phyloP scores from a whole-genome alignment of 495 filamentous ascomycete genomes.

The Hypoxylon subgilvum region DNA sequence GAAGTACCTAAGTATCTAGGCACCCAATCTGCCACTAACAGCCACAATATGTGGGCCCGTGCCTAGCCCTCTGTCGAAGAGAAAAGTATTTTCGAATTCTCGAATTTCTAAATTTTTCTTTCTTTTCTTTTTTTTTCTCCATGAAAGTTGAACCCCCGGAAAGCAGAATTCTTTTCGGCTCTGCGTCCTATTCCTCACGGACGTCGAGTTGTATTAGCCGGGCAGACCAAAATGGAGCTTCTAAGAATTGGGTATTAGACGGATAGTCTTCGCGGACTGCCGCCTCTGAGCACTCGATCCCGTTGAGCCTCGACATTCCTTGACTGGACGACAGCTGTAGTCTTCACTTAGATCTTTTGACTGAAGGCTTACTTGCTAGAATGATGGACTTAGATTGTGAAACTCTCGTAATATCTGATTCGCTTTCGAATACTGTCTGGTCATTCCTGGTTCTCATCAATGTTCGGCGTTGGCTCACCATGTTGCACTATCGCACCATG shows the following conservation, averaged over 20 bases:
- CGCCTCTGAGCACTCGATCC: slow-evolving; percentile 54
- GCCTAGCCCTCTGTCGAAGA: neutral
- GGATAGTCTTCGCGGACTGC: slow-evolving; percentile 26
- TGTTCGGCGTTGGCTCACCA: no score
- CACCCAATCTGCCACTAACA: slow-evolving; percentile 1
- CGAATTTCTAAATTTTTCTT: neutral
- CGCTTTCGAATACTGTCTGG: no score
- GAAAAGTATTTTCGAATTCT: slow-evolving; percentile 20
- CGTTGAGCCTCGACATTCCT: slow-evolving; percentile 58
- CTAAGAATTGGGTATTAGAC: slow-evolving; percentile 59
- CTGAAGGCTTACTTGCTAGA: no score
- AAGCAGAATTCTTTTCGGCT: slow-evolving; percentile 53
- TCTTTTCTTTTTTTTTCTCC: slow-evolving; percentile 41
- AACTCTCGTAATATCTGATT: no score
- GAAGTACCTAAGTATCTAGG: neutral
- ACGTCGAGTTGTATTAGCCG: slow-evolving; percentile 57
- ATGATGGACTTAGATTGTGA: no score
- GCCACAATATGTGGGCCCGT: slow-evolving; percentile 26
- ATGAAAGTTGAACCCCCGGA: slow-evolving; percentile 56
- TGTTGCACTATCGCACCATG: no score
- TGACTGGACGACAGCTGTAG: neutral
- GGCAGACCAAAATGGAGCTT: slow-evolving; percentile 55
- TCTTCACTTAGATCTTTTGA: neutral
- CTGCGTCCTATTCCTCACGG: slow-evolving; percentile 42
- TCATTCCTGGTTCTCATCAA: no score